Evolutionary conservation across 2,329 filamentous ascomycete genomes (phyloP), one percentile per base, ranked within the genome.

Genomic region (Alternaria atra): DNA sequence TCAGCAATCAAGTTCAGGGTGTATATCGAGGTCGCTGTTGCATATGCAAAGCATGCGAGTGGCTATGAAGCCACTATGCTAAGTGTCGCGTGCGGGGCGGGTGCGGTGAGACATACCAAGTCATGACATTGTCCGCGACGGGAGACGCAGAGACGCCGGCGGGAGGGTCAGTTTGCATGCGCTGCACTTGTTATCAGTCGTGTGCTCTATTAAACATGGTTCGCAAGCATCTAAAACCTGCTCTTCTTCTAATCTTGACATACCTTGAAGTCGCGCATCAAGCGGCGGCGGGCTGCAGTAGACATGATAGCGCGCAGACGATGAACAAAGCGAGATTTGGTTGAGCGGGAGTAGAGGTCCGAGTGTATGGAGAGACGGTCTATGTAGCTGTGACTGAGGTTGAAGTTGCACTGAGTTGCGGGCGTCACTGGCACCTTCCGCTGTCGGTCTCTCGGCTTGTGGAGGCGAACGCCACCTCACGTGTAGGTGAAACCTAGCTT

Each of bases 201-300:
- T 46, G 52, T 37, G 34, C 46, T 53, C 35, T 52, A 5, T 20
- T 12, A 20, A 52, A 37, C 20, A 20, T 25, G 6, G 43, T 53
- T 48, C 44, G 27, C 40, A 12, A 52, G 40, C 40, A n/a, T 42
- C 43, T 40, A 39, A 23, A 50, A 44, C 55, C 58, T 48, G 52
- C 29, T 51, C 51, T 54, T 32, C 55, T 48, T 43, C 54, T 55
- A 30, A 39, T 42, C 61, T 72, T 70, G 68, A 77, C 87, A 62
- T 80, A 96, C 93, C 91, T 98, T 98, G 88, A 98, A 98, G 85
- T 98, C 95, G 80, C 95, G 92, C 95, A 99, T 98, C 80, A 99
- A 85, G 78, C 95, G 93, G 79, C 95, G 92, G 79, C 95, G 91
- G 71, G 95, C 95, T 71, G 94, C 91, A 66, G 95, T 98, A 74